A percentile compares a stretch with the other conserved stretches of the same genome.
phyloP scores from a whole-genome alignment of 1,284 basidiomycete species.

The Filobasidium uniguttulatum region DNA sequence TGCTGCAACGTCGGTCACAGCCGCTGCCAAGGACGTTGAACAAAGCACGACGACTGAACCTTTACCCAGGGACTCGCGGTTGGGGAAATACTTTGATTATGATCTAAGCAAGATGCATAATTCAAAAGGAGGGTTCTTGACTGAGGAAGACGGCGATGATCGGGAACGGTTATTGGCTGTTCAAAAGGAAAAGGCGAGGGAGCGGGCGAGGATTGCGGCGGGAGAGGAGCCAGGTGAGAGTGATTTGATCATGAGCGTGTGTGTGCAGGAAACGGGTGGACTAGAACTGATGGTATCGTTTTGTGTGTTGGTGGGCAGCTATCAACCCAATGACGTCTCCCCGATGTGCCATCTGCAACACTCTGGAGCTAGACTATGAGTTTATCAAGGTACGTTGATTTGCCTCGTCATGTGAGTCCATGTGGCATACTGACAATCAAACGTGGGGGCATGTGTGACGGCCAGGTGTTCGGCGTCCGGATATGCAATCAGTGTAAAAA shows the following conservation, averaged over 20 bases:
- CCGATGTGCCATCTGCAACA: constrained; percentile 65
- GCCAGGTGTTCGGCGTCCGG: constrained; percentile 57
- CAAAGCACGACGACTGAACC: constrained; percentile 19
- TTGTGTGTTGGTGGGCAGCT: constrained; percentile 41
- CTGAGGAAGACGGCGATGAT: constrained; percentile 44
- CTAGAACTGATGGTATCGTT: constrained; percentile 47
- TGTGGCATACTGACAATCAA: not conserved
- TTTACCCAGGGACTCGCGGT: constrained; percentile 28
- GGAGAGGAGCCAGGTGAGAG: constrained; percentile 53
- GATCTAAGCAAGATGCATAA: constrained; percentile 90
- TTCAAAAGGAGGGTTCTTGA: constrained; percentile 73
- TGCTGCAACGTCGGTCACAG: constrained; percentile 25
- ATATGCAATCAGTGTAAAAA: constrained; percentile 87
- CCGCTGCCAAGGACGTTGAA: constrained; percentile 10
- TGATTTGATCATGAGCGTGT: too few species aligned
- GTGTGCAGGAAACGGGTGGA: not conserved
- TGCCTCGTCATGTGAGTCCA: not conserved
- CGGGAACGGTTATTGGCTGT: constrained; percentile 54
- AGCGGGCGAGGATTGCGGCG: constrained; percentile 56
- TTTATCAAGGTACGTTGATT: constrained; percentile 42
- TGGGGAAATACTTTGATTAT: constrained; percentile 77
- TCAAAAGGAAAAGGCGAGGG: constrained; percentile 49
- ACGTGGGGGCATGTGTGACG: not conserved
- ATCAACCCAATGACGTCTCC: constrained; percentile 53
- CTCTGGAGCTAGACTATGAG: constrained; percentile 69